Evolutionary conservation across 768 basidiomycete genomes (phyloP), one percentile per base, ranked within the genome.

Genomic region (Podaxis sp.): DNA sequence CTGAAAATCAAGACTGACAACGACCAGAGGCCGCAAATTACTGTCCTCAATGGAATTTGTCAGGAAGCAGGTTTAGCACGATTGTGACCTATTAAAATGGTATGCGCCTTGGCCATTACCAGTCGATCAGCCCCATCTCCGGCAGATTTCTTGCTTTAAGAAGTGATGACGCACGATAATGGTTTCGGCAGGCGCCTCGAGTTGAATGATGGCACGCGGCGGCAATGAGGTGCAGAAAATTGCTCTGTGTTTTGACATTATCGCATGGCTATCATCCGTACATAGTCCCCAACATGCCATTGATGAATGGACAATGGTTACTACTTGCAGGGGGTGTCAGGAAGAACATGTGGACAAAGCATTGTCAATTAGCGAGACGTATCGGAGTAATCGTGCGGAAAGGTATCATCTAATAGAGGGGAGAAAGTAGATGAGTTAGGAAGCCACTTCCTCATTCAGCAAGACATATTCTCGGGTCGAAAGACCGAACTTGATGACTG

Each of bases 401-500:
- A 37, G 55, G 24, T 33, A 19, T 19, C 47, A 24, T 58, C 59
- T 47, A 57, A 59, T 25, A 46, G 51, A 27, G 43, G 43, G 19
- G 43, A n/a, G 17, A 56, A 11, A 24, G 12, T 41, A 49, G 57
- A 27, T 24, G 17, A 33, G 17, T 54, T 50, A 58, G 68, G 69
- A 86, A 55, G 78, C 67, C 40, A 82, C 87, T 57, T 93, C 91
- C 61, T 94, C 93, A 67, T 93, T 90, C 9, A 95, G 78, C 46
- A 95, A 78, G 12, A 95, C 93, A 72, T 94, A 95, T 77, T 95
- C 93, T 66, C 88, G 80, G 40, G 81, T 81, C 2, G 91, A 93
- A 64, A 86, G 80, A 3, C 93, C 93, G 67, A 94, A 94, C 75
- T 93, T 94, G 65, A 95, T 85, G 19, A 95, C 93, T 94, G 68